Percentiles rank a stretch among this genome's conserved stretches.
Evolutionary conservation across 192 early-diverging fungal genomes (phyloP).

Genomic region (Kappamyces sp.): DNA sequence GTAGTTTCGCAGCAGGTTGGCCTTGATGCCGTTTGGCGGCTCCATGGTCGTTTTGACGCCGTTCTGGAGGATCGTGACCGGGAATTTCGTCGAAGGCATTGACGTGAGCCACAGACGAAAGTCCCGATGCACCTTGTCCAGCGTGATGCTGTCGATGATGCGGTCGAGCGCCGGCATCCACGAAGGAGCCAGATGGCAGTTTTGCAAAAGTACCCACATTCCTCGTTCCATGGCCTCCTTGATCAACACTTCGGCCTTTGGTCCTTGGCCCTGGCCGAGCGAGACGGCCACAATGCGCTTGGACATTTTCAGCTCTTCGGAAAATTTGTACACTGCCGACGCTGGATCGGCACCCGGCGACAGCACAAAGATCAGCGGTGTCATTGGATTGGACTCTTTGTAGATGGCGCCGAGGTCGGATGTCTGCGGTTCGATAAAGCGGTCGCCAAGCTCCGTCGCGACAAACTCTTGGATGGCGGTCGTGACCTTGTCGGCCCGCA

Average conservation of each 20-base stretch:
- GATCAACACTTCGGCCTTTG: conserved; percentile 50
- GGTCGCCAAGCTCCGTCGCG: conserved; percentile 39
- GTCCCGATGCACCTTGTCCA: conserved; percentile 53
- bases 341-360: conserved; percentile 56
- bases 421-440: conserved; percentile 53
- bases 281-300: conserved; percentile 52
- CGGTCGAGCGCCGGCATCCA: conserved; percentile 57
- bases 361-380: conserved; percentile 53
- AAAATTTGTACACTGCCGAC: conserved; percentile 51
- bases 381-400: conserved; percentile 48
- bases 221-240: conserved; percentile 56
- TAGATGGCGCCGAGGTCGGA: conserved; percentile 46
- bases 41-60: conserved; percentile 58
- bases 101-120: conserved; percentile 55
- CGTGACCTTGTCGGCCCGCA: conserved; percentile 48
- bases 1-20: conserved; percentile 50
- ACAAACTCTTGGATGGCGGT: conserved; percentile 55
- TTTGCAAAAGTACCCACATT: conserved; percentile 53
- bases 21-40: conserved; percentile 56
- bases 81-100: conserved; percentile 55
- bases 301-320: conserved; percentile 53
- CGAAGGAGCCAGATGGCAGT: conserved; percentile 52
- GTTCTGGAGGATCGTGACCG: conserved; percentile 54
- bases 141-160: conserved; percentile 49
- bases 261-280: conserved; percentile 55